Base-by-base conservation (phyloP, 257 asterid species). In the Euphrasia confusa region DNA sequence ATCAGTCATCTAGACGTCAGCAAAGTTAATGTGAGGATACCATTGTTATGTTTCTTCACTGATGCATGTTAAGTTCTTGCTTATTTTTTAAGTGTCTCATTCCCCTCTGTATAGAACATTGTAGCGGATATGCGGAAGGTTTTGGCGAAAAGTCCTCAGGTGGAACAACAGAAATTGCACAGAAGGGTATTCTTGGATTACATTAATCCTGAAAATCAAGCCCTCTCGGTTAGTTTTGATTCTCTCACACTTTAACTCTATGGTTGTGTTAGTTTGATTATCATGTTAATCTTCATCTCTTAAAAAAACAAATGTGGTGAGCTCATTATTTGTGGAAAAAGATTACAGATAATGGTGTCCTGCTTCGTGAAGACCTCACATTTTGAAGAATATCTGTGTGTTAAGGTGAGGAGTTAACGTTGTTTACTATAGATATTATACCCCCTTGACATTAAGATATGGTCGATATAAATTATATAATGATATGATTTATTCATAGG, bases 61-160 rank as follows among this genome's bases (percentile, higher is more conserved):
- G 21, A 15, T 8, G 14, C 27, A 26, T 37, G 57, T 54, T 39
- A 63, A 64, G 7, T 62, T 45, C 53, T 13, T 47, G 53, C 53
- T 58, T 28, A 35, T 21, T 45, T 72, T 12, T 62, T 12, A 10
- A 56, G 63, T 73, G n/a, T 55, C 32, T 11, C 37, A 24, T 58
- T 63, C 44, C 66, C 52, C 49, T 71, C 5, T 61, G 63, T 65
- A 69, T 85, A 90, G 97, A 87, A 69, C 70, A 87, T 90, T 75
- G 97, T 87, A 62, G 97, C 97, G 2, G 97, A 90, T 70, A 90
- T 90, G 97, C 96, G 97, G 65, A 90, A 90, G 80, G 97, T 90
- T 62, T 77, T 90, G 75, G 81, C 96, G 2, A 90, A 90, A 83
- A 87, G 81, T 79, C 90, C 92, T 61, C 96, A 87, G 56, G 94